A percentile compares a stretch with the other conserved stretches of the same genome.
Evolutionary conservation across 1,284 basidiomycete genomes (phyloP).

Genomic region (Prillingera fragicola): DNA sequence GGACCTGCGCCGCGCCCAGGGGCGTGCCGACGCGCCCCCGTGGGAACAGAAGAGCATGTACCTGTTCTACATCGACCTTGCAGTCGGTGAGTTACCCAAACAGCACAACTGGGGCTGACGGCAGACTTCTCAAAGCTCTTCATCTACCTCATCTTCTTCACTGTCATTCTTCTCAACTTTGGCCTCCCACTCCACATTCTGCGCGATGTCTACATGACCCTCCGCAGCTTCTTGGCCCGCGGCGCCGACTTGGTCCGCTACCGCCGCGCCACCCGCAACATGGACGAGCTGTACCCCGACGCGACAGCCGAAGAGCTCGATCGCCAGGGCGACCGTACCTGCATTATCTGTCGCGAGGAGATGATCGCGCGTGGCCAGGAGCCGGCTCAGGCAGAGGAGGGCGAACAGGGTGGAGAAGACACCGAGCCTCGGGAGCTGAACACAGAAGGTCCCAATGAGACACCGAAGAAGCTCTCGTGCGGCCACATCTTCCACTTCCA

Average conservation of each 20-base stretch:
- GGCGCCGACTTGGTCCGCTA: slow-evolving; percentile 85
- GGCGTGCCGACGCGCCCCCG: slow-evolving; percentile 77
- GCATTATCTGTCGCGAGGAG: slow-evolving; percentile 98
- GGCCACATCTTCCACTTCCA: slow-evolving; percentile 98
- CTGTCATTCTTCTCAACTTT: slow-evolving; percentile 84
- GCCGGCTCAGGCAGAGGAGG: slow-evolving; percentile 12
- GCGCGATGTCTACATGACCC: slow-evolving; percentile 92
- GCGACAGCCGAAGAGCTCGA: slow-evolving; percentile 81
- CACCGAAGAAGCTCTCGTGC: slow-evolving; percentile 92
- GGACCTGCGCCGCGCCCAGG: slow-evolving; percentile 74
- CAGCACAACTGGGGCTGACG: slow-evolving; percentile 4
- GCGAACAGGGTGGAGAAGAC: slow-evolving; percentile 24
- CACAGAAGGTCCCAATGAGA: slow-evolving; percentile 87
- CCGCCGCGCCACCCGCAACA: slow-evolving; percentile 87
- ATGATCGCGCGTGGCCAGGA: slow-evolving; percentile 58
- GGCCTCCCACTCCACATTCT: slow-evolving; percentile 96
- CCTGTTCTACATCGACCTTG: slow-evolving; percentile 87
- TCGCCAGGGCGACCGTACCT: slow-evolving; percentile 77
- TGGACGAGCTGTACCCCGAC: slow-evolving; percentile 93
- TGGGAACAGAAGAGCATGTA: slow-evolving; percentile 99
- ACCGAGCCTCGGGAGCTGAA: no score
- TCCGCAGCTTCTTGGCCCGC: slow-evolving; percentile 80
- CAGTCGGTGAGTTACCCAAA: slow-evolving; percentile 60
- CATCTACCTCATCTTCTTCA: slow-evolving; percentile 89
- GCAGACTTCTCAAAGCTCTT: slow-evolving; percentile 87